Conservation (phyloP, 2,329 filamentous ascomycete species). For the Fusarium dimerum region DNA sequence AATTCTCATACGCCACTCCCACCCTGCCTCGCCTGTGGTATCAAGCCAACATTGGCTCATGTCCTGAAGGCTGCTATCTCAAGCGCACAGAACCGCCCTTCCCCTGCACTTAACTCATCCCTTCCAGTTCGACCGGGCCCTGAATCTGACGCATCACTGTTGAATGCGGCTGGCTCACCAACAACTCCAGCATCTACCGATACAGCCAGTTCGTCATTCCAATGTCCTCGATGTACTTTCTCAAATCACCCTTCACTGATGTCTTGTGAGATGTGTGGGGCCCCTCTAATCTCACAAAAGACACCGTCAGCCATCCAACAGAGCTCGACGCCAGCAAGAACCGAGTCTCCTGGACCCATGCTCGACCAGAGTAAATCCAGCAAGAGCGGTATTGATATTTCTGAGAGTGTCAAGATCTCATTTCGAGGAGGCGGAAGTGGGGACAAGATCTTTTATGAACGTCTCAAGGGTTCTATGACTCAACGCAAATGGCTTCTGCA, state of each 20-base stretch:
- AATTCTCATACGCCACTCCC: slow-evolving; percentile 78
- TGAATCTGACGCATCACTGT: slow-evolving; percentile 10
- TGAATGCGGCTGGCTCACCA: slow-evolving; percentile 6
- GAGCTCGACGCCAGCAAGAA: slow-evolving; percentile 47
- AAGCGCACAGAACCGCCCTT: slow-evolving; percentile 61
- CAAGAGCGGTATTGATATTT: slow-evolving; percentile 52
- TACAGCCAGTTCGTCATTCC: slow-evolving; percentile 38
- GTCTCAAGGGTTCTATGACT: slow-evolving; percentile 82
- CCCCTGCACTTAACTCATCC: slow-evolving; percentile 20
- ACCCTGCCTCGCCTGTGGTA: slow-evolving; percentile 89
- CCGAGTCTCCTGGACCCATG: slow-evolving; percentile 78
- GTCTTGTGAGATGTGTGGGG: slow-evolving; percentile 89
- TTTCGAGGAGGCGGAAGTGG: slow-evolving; percentile 74
- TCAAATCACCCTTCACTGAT: slow-evolving; percentile 85
- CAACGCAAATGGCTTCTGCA: slow-evolving; percentile 96
- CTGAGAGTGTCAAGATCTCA: slow-evolving; percentile 84
- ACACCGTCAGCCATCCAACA: slow-evolving; percentile 36
- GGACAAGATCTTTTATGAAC: slow-evolving; percentile 86
- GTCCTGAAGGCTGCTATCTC: slow-evolving; percentile 85
- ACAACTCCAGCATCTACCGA: slow-evolving; percentile 3
- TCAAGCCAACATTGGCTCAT: slow-evolving; percentile 82
- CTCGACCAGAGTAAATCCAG: slow-evolving; percentile 42
- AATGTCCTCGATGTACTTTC: slow-evolving; percentile 90
- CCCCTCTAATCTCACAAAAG: slow-evolving; percentile 63
- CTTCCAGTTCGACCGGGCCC: slow-evolving; percentile 34